phyloP scores from a whole-genome alignment of 1,284 basidiomycete species.

The Irpex sp. region DNA sequence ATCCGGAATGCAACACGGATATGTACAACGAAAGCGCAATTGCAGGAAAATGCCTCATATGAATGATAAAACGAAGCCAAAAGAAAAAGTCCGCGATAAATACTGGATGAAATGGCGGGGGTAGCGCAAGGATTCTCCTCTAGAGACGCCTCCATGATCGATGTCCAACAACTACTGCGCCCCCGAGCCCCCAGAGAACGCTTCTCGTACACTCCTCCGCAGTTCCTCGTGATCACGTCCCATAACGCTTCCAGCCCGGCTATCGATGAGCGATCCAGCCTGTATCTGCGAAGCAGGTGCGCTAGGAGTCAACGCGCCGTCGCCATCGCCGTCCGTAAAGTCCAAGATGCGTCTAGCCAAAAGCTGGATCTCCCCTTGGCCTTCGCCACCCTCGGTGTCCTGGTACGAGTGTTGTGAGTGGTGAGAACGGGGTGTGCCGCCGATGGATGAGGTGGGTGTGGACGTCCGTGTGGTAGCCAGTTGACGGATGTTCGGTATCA shows the following conservation, averaged over 20 bases:
- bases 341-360: conserved; percentile 89
- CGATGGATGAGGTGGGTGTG: conserved; percentile 76
- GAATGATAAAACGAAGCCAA: neutral
- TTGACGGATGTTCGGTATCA: conserved; percentile 88
- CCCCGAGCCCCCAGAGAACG: conserved; percentile 53
- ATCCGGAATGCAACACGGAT: neutral
- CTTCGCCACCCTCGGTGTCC: conserved; percentile 86
- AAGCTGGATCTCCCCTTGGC: conserved; percentile 89
- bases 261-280: conserved; percentile 57
- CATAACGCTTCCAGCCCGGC: conserved; percentile 56
- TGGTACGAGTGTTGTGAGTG: conserved; percentile 79
- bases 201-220: conserved; percentile 82
- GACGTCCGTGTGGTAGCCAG: conserved; percentile 82
- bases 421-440: conserved; percentile 77
- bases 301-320: conserved; percentile 67
- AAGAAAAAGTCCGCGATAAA: neutral
- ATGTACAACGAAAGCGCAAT: neutral
- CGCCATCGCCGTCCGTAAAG: conserved; percentile 81
- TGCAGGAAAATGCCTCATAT: neutral
- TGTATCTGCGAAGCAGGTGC: conserved; percentile 70
- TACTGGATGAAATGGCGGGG: neutral
- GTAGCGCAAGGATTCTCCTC: neutral
- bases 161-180: conserved; percentile 29
- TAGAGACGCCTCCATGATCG: neutral
- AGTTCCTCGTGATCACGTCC: conserved; percentile 81